These are phyloP conservation scores for Cryptosporidium meleagridis DNA, from an alignment of 169 alveolate genomes.

Conservation along the genomic window DNA sequence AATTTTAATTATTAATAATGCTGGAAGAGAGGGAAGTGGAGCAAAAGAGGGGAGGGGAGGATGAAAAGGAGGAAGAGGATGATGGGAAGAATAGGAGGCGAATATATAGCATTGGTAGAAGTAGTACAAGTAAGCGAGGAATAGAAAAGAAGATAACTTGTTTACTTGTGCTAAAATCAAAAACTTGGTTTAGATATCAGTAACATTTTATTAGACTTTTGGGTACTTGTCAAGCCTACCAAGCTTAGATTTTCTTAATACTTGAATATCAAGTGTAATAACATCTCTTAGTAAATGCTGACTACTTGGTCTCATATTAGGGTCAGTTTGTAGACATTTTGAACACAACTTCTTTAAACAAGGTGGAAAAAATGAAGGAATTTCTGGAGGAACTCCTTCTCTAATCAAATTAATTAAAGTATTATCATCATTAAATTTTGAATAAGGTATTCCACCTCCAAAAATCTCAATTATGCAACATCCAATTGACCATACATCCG, in stretches of 20 bases:
- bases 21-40: too few relatives aligned
- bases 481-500: slow-evolving; percentile 86
- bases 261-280: slow-evolving; percentile 7
- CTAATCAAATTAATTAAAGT: slow-evolving; percentile 6
- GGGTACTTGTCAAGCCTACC: slow-evolving; percentile 34
- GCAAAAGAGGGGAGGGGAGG: too few relatives aligned
- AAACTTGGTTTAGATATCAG: neutral
- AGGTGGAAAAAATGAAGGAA: slow-evolving; percentile 45
- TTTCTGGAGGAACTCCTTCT: slow-evolving; percentile 43
- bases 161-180: neutral
- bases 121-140: too few relatives aligned
- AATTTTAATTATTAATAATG: too few relatives aligned
- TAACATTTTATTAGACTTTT: slow-evolving; percentile 4
- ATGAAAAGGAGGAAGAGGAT: too few relatives aligned
- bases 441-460: slow-evolving; percentile 85
- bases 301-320: slow-evolving; percentile 47
- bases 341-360: slow-evolving; percentile 45
- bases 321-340: slow-evolving; percentile 30
- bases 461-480: slow-evolving; percentile 85
- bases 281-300: slow-evolving; percentile 14
- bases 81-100: too few relatives aligned
- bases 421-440: slow-evolving; percentile 77
- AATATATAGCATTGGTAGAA: too few relatives aligned
- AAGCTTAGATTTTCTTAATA: slow-evolving; percentile 24
- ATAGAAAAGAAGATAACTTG: too few relatives aligned